Evolutionary conservation across 1,139 yeast species (phyloP).

Genomic region (Sporopachydermia cereana): DNA sequence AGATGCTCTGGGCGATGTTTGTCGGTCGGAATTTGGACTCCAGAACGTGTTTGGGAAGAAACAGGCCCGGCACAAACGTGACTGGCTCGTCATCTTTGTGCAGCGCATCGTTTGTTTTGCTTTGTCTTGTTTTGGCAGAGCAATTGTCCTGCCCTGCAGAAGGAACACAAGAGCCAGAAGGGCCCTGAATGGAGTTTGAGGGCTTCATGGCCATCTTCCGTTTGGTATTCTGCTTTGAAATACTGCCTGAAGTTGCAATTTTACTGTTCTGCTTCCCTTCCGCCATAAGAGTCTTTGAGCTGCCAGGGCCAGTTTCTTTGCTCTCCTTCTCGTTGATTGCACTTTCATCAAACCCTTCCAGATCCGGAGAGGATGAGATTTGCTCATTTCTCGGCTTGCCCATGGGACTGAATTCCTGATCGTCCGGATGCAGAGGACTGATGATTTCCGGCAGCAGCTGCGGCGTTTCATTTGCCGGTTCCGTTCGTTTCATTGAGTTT

Average conservation of each 20-base stretch:
- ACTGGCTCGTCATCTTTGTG: no score
- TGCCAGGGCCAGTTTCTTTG: no score
- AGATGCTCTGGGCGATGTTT: slow-evolving; percentile 4
- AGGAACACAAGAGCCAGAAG: neutral
- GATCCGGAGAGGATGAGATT: neutral
- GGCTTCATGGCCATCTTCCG: neutral
- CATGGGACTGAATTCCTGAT: neutral
- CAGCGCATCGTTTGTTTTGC: no score
- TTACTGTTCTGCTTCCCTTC: neutral
- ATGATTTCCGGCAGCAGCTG: neutral
- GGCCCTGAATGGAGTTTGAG: neutral
- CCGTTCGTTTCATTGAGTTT: neutral
- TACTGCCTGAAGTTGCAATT: neutral
- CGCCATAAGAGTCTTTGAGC: neutral
- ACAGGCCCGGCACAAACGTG: neutral
- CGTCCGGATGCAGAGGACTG: slow-evolving; percentile 1
- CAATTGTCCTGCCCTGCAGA: neutral
- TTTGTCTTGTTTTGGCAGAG: no score
- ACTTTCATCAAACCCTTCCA: neutral
- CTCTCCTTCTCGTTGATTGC: neutral
- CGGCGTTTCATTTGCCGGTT: neutral
- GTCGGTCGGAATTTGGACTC: slow-evolving; percentile 2
- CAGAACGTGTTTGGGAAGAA: slow-evolving; percentile 5
- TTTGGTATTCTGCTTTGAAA: neutral
- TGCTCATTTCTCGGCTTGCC: neutral